phyloP scores from a whole-genome alignment of 768 basidiomycete species.

The Tylopilus vinaceipallidus region DNA sequence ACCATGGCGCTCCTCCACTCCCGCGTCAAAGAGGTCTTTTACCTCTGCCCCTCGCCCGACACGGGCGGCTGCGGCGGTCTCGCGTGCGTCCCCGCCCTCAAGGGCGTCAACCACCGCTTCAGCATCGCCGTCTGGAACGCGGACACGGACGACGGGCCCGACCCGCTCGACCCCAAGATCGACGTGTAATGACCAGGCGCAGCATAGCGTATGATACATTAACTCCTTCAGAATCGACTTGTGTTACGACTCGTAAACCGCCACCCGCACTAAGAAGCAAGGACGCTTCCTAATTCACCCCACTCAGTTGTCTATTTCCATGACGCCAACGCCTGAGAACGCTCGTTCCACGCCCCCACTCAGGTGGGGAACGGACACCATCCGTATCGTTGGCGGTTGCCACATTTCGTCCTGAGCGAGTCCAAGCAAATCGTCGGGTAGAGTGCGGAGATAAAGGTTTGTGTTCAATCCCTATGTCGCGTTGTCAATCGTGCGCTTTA shows the following conservation, averaged over 20 bases:
- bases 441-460: constrained; percentile 44
- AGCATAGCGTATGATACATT: background rate
- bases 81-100: constrained; percentile 73
- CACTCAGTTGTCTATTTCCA: background rate
- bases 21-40: constrained; percentile 84
- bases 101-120: constrained; percentile 89
- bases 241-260: background rate
- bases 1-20: constrained; percentile 95
- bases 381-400: constrained; percentile 38
- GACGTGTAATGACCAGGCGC: background rate
- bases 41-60: constrained; percentile 64
- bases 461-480: constrained; percentile 39
- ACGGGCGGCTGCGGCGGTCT: constrained; percentile 87
- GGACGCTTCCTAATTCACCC: no score
- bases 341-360: no score
- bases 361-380: no score
- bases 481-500: background rate
- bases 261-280: background rate
- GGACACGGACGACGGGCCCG: constrained; percentile 5
- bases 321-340: background rate
- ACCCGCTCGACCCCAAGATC: constrained; percentile 19
- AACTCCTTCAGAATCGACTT: background rate
- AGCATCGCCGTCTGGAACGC: constrained; percentile 66
- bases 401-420: constrained; percentile 58
- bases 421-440: constrained; percentile 47